These are phyloP conservation scores for Hymenoscyphus salicellus DNA, from an alignment of 2,329 filamentous ascomycete species.

Conservation along the genomic window DNA sequence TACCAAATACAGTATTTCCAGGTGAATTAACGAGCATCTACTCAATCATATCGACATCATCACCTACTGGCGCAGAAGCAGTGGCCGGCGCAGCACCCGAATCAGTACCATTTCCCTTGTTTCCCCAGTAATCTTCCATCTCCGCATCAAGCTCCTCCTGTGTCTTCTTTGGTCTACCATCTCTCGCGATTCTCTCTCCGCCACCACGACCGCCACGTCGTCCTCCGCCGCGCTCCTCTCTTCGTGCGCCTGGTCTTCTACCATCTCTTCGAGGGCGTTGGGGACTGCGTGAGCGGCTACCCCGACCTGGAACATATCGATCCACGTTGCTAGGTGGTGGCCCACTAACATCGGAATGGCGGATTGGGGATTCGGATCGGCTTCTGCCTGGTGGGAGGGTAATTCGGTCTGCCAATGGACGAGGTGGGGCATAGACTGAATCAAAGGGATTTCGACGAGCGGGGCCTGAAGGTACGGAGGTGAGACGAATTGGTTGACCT, in stretches of 20 bases:
- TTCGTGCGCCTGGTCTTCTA: conserved; percentile 47
- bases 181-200: conserved; percentile 44
- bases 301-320: conserved; percentile 37
- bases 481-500: conserved; percentile 78
- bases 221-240: conserved; percentile 39
- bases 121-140: conserved; percentile 88
- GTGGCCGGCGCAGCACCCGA: conserved; percentile 36
- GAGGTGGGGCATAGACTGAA: conserved; percentile 52
- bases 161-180: conserved; percentile 69
- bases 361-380: conserved; percentile 57
- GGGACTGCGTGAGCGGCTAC: conserved; percentile 58
- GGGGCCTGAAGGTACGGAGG: conserved; percentile 56
- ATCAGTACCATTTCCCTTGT: conserved; percentile 38
- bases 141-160: conserved; percentile 92
- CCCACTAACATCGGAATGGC: conserved; percentile 36
- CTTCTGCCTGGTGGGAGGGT: conserved; percentile 51
- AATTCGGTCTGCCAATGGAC: conserved; percentile 60
- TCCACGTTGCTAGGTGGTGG: conserved; percentile 36
- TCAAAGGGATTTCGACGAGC: conserved; percentile 56
- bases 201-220: conserved; percentile 39
- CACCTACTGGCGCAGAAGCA: conserved; percentile 35
- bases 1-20: not conserved
- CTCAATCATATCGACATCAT: conserved; percentile 68
- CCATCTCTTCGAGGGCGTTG: conserved; percentile 52
- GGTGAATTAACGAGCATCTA: conserved; percentile 10